A percentile compares a stretch with the other conserved stretches of the same genome.
These are phyloP conservation scores for Solanum infundibuliforme DNA, from an alignment of 257 asterid genomes.

Conservation along the genomic window DNA sequence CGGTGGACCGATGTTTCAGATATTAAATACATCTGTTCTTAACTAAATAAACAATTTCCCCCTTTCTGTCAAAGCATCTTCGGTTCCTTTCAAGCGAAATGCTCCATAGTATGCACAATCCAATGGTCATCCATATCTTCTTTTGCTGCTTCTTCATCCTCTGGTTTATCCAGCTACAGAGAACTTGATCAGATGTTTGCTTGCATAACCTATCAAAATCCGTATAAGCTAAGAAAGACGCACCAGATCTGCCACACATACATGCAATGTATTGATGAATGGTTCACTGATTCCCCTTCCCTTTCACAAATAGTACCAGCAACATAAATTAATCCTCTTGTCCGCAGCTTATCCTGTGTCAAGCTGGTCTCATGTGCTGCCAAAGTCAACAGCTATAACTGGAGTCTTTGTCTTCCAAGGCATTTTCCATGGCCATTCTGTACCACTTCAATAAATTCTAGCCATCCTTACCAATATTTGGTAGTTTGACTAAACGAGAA, in stretches of 20 bases:
- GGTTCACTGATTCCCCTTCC: neutral
- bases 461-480: neutral
- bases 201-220: neutral
- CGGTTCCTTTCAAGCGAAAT: neutral
- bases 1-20: neutral
- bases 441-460: neutral
- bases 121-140: neutral
- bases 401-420: neutral
- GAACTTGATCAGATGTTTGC: neutral
- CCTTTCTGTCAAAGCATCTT: neutral
- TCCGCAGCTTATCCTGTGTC: neutral
- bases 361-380: neutral
- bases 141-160: neutral
- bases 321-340: neutral
- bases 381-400: neutral
- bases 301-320: neutral
- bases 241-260: neutral
- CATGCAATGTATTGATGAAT: neutral
- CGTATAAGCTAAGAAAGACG: neutral
- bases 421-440: neutral
- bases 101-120: neutral
- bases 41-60: neutral
- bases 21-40: neutral
- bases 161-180: neutral
- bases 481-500: neutral